A percentile compares a stretch with the other conserved stretches of the same genome.
These are phyloP conservation scores for Epichloe brachyelytri DNA, from an alignment of 2,329 filamentous ascomycete species.

Conservation along the genomic window DNA sequence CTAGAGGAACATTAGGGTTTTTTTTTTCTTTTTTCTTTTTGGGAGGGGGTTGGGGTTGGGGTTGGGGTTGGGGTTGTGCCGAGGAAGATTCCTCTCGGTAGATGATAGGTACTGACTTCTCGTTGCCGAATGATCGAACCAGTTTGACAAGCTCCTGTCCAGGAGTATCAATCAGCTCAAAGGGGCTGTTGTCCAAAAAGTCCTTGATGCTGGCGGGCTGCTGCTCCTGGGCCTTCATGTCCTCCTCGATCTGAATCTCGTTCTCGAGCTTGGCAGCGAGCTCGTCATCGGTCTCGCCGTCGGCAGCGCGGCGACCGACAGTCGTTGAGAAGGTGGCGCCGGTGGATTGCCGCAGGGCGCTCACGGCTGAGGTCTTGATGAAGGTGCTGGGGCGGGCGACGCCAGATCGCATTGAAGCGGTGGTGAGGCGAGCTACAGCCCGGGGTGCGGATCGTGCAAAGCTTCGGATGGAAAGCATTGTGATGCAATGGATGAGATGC, in stretches of 20 bases:
- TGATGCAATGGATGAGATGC: conserved; percentile 14
- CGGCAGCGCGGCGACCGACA: conserved; percentile 26
- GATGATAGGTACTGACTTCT: conserved; percentile 49
- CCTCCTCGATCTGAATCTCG: conserved; percentile 73
- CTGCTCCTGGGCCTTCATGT: conserved; percentile 61
- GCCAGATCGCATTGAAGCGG: conserved; percentile 34
- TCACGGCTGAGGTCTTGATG: conserved; percentile 28
- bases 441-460: conserved; percentile 56
- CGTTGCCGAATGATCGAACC: conserved; percentile 70
- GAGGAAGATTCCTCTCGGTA: neutral
- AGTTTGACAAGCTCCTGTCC: conserved; percentile 84
- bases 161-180: conserved; percentile 67
- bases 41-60: too few relatives aligned
- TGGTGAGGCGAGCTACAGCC: conserved; percentile 43
- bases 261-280: conserved; percentile 74
- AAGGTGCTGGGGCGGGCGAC: conserved; percentile 35
- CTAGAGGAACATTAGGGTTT: conserved; percentile 11
- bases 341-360: conserved; percentile 20
- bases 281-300: conserved; percentile 55
- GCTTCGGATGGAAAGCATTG: conserved; percentile 58
- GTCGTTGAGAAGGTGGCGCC: conserved; percentile 35
- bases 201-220: conserved; percentile 69
- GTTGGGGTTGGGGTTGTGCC: too few relatives aligned
- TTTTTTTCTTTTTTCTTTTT: neutral
- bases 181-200: conserved; percentile 76